Conservation (phyloP, 73 alveolate species). For the Stentor roeselii region DNA sequence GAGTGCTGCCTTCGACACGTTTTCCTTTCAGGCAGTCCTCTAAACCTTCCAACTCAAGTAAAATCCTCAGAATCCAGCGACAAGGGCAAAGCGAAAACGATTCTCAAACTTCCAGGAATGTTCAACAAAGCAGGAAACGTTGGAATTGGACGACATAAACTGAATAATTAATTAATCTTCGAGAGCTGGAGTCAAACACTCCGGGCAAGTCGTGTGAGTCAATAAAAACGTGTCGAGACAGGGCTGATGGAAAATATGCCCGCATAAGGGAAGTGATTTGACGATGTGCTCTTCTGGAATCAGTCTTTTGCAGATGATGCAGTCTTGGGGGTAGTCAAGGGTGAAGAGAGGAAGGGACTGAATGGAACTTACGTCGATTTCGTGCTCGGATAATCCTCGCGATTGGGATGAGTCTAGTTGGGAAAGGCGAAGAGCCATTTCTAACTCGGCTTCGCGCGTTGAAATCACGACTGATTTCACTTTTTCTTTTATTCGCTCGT, state of each 20-base stretch:
- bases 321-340: not conserved
- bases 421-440: not conserved
- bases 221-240: not conserved
- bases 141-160: not conserved
- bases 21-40: slow-evolving; percentile 64
- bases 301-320: not conserved
- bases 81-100: not conserved
- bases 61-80: not conserved
- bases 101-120: not conserved
- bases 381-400: not conserved
- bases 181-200: not conserved
- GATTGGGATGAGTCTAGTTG: not conserved
- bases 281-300: not conserved
- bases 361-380: not conserved
- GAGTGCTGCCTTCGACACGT: slow-evolving; percentile 82
- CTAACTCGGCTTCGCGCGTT: not conserved
- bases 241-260: not conserved
- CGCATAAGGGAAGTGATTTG: not conserved
- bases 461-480: not conserved
- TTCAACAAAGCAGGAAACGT: not conserved
- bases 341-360: not conserved
- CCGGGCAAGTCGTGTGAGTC: not conserved
- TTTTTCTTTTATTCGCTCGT: not conserved
- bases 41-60: not conserved
- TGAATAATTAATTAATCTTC: not conserved